Conservation (phyloP, 2,329 filamentous ascomycete species). For the Xylaria sp. region DNA sequence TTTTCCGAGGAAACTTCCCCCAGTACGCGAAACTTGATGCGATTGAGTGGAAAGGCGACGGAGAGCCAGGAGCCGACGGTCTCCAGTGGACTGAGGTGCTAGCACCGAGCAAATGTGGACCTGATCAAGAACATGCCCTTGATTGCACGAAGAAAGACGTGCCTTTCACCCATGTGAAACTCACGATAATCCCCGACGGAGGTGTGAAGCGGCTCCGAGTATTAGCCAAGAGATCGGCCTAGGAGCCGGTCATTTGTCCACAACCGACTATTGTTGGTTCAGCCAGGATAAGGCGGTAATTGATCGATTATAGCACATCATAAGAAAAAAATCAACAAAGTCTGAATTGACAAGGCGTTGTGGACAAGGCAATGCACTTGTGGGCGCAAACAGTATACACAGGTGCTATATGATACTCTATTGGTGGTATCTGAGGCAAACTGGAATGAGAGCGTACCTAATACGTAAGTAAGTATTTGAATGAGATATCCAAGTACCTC, state of each 20-base stretch:
- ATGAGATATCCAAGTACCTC: background rate
- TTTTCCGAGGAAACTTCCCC: slow-evolving; percentile 86
- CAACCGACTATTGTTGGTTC: background rate
- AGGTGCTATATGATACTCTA: too few relatives aligned
- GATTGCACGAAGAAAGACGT: slow-evolving; percentile 64
- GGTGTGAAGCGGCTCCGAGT: slow-evolving; percentile 89
- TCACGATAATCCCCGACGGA: slow-evolving; percentile 93
- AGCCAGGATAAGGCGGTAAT: slow-evolving; percentile 19
- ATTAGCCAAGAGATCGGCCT: slow-evolving; percentile 69
- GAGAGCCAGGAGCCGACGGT: slow-evolving; percentile 67
- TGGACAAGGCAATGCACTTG: too few relatives aligned
- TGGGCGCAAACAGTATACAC: too few relatives aligned
- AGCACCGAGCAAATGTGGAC: slow-evolving; percentile 73
- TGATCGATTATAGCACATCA: background rate
- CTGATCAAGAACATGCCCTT: slow-evolving; percentile 79
- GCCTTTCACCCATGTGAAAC: slow-evolving; percentile 83
- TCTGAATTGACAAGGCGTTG: background rate
- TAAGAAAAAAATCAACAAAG: background rate
- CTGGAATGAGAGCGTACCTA: too few relatives aligned
- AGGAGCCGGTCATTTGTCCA: background rate
- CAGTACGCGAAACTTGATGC: slow-evolving; percentile 77
- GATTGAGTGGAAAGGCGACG: slow-evolving; percentile 64
- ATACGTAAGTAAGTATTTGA: background rate
- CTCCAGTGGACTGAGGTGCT: slow-evolving; percentile 74
- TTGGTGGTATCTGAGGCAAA: background rate